Evolutionary conservation across 441 rosid genomes (phyloP).

Genomic region (Omphalea diandra): DNA sequence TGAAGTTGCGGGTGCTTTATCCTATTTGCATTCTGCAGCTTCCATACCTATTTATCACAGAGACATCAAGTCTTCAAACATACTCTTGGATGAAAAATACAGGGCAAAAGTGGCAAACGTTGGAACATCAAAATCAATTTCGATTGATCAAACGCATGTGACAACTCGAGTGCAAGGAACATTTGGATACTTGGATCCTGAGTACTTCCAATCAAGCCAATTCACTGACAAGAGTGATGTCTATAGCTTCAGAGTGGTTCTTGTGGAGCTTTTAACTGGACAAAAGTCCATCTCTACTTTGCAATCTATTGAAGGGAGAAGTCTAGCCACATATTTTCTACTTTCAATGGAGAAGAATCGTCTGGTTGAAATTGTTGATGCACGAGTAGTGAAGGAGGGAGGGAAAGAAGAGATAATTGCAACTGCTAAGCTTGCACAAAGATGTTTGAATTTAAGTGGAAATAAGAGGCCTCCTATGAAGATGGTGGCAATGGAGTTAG

Average conservation of each 20-base stretch:
- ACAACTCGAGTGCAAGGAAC: constrained; percentile 2
- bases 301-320: background rate
- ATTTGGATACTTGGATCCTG: background rate
- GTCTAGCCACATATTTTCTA: background rate
- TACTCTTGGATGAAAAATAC: constrained; percentile 8
- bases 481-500: background rate
- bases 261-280: constrained; percentile 2
- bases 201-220: constrained; percentile 1
- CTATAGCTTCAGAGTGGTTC: constrained; percentile 4
- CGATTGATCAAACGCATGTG: background rate
- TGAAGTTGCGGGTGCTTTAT: constrained; percentile 1
- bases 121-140: background rate
- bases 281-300: background rate
- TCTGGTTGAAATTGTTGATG: constrained; percentile 6
- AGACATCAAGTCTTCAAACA: constrained; percentile 7
- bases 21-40: constrained; percentile 4
- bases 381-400: background rate
- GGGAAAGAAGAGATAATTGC: background rate
- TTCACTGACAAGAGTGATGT: background rate
- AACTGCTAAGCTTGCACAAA: background rate
- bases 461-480: constrained; percentile 8
- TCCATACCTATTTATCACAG: constrained; percentile 1
- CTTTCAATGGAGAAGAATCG: background rate
- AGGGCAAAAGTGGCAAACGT: background rate
- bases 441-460: constrained; percentile 6